Evolutionary conservation across 23 red algal genomes (phyloP), one percentile per base, ranked within the genome.

Genomic region (Chondrus crispus): DNA sequence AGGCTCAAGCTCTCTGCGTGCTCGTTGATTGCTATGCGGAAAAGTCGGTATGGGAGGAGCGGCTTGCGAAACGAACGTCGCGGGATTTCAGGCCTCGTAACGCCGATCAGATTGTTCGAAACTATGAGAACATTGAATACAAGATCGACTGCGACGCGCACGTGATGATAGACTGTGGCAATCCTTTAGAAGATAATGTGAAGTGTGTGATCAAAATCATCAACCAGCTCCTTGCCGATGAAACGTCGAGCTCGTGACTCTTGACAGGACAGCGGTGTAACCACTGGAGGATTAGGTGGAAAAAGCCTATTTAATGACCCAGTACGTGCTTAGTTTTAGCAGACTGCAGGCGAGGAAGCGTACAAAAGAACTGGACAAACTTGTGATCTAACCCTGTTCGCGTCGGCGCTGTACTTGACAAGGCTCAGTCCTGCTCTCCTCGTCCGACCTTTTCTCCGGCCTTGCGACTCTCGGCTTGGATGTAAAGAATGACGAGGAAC

Each of bases 401-500:
- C n/a, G n/a, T 14, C 12, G 50, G 50, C 50, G 20, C 20, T 55
- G 50, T 12, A 20, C 50, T 55, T 20, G 50, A 66, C 60, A 32
- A 32, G 26, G 63, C 66, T 76, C 14, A 5, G 32, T 90, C 62
- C 14, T 90, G 71, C 47, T 92, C 89, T 39, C 88, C 92, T 54
- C 85, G 49, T 20, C 83, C 92, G 19, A 75, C 53, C 77, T 84
- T 92, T 64, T 91, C 79, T 40, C 90, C 97, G 19, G 97, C 97
- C 52, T 96, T 96, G 32, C 97, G 88, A 66, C 94, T 87, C 84
- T 94, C 97, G 18, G 79, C 93, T 76, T 99, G 97, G 83, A 99
- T 99, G 89, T 96, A 99, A 14, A 99, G 84, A 77, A 96, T 93
- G 80, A 99, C 89, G 37, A 99, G 91, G 74, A 99, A 99, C 46